A percentile compares a stretch with the other conserved stretches of the same genome.
Conservation (phyloP, 2,329 filamentous ascomycete genomes). For the Emmonsiellopsis sp. region DNA sequence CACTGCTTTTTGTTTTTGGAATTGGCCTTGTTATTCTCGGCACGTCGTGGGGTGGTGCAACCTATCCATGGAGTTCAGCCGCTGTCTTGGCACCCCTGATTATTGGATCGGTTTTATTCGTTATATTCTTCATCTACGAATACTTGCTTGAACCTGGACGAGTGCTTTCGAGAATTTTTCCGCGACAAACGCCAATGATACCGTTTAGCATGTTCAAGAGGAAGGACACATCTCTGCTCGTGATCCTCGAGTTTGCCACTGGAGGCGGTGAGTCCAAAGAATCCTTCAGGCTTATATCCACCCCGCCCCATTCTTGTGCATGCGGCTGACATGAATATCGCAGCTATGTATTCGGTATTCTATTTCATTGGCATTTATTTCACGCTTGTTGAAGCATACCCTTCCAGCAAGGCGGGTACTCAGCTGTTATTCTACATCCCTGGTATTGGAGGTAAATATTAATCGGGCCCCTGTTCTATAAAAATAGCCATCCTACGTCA, state of each 20-base stretch:
- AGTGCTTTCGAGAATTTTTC: conserved; percentile 39
- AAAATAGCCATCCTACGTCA: not conserved
- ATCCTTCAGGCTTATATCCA: not conserved
- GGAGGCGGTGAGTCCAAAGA: conserved; percentile 38
- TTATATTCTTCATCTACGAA: conserved; percentile 42
- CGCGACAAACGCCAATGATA: conserved; percentile 53
- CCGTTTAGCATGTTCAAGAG: conserved; percentile 50
- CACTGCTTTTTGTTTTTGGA: conserved; percentile 47
- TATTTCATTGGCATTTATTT: conserved; percentile 65
- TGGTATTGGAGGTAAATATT: conserved; percentile 45
- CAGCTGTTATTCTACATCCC: conserved; percentile 57
- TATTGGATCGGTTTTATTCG: conserved; percentile 34
- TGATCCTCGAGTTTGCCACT: conserved; percentile 51
- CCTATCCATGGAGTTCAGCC: conserved; percentile 42
- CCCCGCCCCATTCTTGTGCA: not conserved
- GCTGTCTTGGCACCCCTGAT: conserved; percentile 43
- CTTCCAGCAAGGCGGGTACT: conserved; percentile 42
- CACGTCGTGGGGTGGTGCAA: conserved; percentile 47
- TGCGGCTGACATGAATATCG: not conserved
- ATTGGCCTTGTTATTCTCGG: conserved; percentile 46
- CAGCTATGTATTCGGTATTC: conserved; percentile 44
- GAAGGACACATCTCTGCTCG: conserved; percentile 52
- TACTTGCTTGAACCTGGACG: conserved; percentile 45
- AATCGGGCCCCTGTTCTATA: not conserved
- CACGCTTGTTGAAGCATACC: conserved; percentile 48